Evolutionary conservation across 257 asterid species (phyloP).

Genomic region (Sherardia arvensis): DNA sequence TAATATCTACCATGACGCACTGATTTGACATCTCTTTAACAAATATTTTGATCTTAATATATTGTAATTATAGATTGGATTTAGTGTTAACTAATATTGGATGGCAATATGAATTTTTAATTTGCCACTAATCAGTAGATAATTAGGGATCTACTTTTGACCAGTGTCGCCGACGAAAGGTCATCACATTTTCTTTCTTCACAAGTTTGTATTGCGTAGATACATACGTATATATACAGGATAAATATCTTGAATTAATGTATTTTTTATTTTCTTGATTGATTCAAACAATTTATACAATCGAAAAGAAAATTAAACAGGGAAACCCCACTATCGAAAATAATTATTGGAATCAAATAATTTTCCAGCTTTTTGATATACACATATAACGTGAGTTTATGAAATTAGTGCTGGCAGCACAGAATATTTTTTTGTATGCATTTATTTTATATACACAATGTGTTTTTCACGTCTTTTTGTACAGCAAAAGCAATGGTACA

Average conservation of each 20-base stretch:
- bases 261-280: not conserved
- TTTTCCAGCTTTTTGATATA: constrained; percentile 23
- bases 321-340: constrained; percentile 23
- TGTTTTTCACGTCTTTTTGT: not conserved
- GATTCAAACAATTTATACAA: not conserved
- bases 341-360: constrained; percentile 6
- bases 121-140: too few species aligned
- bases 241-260: not conserved
- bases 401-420: constrained; percentile 29
- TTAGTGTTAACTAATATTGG: not conserved
- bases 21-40: too few species aligned
- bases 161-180: constrained; percentile 5
- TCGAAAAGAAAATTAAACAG: constrained; percentile 9
- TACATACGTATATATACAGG: not conserved
- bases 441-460: not conserved
- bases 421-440: constrained; percentile 32
- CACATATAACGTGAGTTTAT: constrained; percentile 22
- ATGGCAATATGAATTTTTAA: too few species aligned
- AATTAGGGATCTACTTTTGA: constrained; percentile 25
- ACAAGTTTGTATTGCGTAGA: not conserved
- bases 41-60: too few species aligned
- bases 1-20: too few species aligned
- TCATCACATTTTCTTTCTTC: constrained; percentile 1
- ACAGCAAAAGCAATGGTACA: constrained; percentile 21
- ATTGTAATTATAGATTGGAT: not conserved